Evolutionary conservation across 352 stramenopile species (phyloP).

Genomic region (Phytophthora syringae): DNA sequence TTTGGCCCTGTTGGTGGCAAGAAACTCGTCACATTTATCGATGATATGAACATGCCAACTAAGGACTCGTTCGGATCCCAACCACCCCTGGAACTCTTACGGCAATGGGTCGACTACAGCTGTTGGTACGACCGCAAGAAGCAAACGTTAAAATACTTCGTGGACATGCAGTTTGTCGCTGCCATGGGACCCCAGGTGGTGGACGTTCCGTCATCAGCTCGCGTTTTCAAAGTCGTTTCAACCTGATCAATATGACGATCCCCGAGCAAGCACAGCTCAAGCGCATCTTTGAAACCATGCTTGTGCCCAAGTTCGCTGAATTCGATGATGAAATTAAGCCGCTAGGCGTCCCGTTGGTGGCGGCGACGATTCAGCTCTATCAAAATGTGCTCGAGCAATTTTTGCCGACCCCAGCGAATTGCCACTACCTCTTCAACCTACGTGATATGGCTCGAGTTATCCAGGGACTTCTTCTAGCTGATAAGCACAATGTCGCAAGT

Average conservation of each 20-base stretch:
- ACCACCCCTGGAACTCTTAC: constrained; percentile 89
- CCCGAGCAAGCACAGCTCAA: constrained; percentile 83
- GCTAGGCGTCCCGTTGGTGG: constrained; percentile 68
- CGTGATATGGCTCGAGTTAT: constrained; percentile 91
- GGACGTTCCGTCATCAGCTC: constrained; percentile 90
- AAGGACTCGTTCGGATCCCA: constrained; percentile 93
- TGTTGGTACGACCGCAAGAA: constrained; percentile 94
- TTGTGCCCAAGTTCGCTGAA: constrained; percentile 83
- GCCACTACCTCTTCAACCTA: constrained; percentile 91
- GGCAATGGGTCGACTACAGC: constrained; percentile 93
- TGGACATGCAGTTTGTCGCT: constrained; percentile 91
- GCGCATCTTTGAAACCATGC: constrained; percentile 91
- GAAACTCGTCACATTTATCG: constrained; percentile 92
- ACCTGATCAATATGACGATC: constrained; percentile 92
- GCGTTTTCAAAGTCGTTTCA: constrained; percentile 92
- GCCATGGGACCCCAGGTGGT: constrained; percentile 90
- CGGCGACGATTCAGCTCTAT: constrained; percentile 89
- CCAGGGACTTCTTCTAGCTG: constrained; percentile 78
- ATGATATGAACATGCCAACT: constrained; percentile 94
- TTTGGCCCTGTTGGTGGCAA: constrained; percentile 90
- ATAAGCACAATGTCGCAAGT: constrained; percentile 79
- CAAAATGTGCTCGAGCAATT: constrained; percentile 86
- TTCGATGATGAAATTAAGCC: constrained; percentile 92
- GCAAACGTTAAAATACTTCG: constrained; percentile 90
- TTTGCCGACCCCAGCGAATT: constrained; percentile 89